Base-by-base conservation (phyloP, 441 rosid genomes). In the Populus hybrid region DNA sequence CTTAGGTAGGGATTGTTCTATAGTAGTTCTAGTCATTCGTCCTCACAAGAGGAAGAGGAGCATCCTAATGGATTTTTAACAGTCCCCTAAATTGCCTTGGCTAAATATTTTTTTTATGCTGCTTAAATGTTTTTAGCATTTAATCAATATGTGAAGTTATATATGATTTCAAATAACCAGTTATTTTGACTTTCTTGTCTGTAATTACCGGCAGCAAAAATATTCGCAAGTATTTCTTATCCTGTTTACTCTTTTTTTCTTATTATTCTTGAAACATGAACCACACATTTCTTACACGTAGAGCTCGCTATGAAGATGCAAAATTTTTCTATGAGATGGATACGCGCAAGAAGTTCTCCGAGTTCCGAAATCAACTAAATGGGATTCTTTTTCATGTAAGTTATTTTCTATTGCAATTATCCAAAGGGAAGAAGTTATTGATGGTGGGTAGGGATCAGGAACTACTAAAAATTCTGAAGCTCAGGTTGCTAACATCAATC, bases 221-320 rank as follows among this genome's bases (percentile, higher is more conserved):
- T n/a, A 38, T n/a, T 68, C 3, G 1, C 18, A 45, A 45, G 18
- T 4, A 45, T 45, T 45, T 45, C 56, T 38, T 69, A 20, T 14
- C 71, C 20, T 20, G 21, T 28, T 9, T 61, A 50, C 45, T 10
- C 26, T 14, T 16, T 80, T 35, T 74, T 3, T 74, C 21, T 36
- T 24, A 14, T 24, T 78, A 71, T 71, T 64, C 26, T 35, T 79
- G 20, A 70, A 78, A 68, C 42, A 80, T 73, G 74, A 50, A 29
- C 26, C 68, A 72, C 36, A 40, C 81, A 68, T 76, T 74, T 68
- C 45, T 31, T 73, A 71, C 79, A 50, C 86, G 84, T 86, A 95
- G 99, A 86, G 99, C 99, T 82, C 99, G 97, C 64, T 95, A 94
- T 76, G 99, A 95, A 84, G 99, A 95, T 81, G 99, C 99, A 38